Percentiles rank a stretch among this genome's conserved stretches.
Evolutionary conservation across 306 rosid genomes (phyloP).

Genomic region (Begonia loranthoides): DNA sequence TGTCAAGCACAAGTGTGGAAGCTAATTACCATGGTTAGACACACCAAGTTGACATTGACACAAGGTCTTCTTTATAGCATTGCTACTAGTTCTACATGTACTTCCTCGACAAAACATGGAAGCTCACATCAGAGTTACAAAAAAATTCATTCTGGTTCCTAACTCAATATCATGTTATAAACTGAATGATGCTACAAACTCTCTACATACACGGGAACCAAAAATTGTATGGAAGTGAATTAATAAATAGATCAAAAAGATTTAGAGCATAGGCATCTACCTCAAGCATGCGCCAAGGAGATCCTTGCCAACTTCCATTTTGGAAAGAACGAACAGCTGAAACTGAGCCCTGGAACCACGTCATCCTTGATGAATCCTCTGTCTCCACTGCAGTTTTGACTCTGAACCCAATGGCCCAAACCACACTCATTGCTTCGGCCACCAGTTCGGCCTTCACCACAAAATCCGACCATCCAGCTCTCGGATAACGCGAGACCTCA

Average conservation of each 20-base stretch:
- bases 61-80: too few relatives aligned
- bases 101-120: background rate
- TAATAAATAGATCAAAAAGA: background rate
- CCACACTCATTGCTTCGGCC: conserved; percentile 23
- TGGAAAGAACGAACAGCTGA: conserved; percentile 11
- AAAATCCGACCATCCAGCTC: conserved; percentile 45
- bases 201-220: background rate
- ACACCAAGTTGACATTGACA: too few relatives aligned
- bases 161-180: background rate
- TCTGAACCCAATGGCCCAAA: conserved; percentile 42
- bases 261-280: conserved; percentile 10
- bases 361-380: conserved; percentile 44
- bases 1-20: too few relatives aligned
- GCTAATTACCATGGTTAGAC: too few relatives aligned
- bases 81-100: too few relatives aligned
- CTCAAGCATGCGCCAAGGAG: conserved; percentile 77
- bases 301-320: conserved; percentile 26
- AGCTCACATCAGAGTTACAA: background rate
- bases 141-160: background rate
- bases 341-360: conserved; percentile 56
- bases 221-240: background rate
- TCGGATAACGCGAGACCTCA: conserved; percentile 61
- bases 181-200: background rate
- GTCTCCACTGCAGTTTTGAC: conserved; percentile 54
- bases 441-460: conserved; percentile 52